Evolutionary conservation across 164 flowering plant genomes (phyloP), one percentile per base, ranked within the genome.

Genomic region (Umbellularia californica): DNA sequence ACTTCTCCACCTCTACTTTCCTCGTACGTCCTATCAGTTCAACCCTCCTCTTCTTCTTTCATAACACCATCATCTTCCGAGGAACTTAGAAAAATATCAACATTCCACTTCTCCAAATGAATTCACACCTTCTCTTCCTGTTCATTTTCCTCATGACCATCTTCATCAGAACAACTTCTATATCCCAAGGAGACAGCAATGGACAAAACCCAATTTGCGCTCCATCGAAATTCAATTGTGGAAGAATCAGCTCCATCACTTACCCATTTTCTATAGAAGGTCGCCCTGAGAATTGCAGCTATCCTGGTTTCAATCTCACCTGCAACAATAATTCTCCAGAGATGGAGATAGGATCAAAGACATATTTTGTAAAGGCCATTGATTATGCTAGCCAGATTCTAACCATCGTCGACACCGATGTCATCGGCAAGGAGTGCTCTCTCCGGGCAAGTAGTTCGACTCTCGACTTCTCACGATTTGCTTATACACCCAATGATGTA

Each of bases 221-320:
- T 64, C 67, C 67, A 10, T 9, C 14, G 12, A 24, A 9, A 64
- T 25, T 64, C 28, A 77, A 71, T 33, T 88, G 92, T 65, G 91
- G 91, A 9, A 74, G 69, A 24, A 83, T 84, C 25, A 76, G 83
- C n/a, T 78, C 30, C 1, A 81, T 88, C 62, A 77, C 81, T 67
- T 88, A 82, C 70, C 92, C 93, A 5, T 90, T 91, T 65, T 86
- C 88, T 88, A 74, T 85, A 28, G 30, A 75, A 51, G 70, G 65
- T 30, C 92, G 86, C 72, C 72, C 79, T 47, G 64, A 86, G 35
- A 79, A 76, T 35, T 90, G 93, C 72, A 91, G 91, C 7, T 79
- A 71, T 28, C 90, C 89, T 0, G 67, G 70, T 41, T 87, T 85
- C 17, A 65, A 77, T 62, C 62, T 85, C 76, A 73, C 79, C 13